Evolutionary conservation across 2,329 filamentous ascomycete species (phyloP).

Genomic region (Fusarium tjaetaba): DNA sequence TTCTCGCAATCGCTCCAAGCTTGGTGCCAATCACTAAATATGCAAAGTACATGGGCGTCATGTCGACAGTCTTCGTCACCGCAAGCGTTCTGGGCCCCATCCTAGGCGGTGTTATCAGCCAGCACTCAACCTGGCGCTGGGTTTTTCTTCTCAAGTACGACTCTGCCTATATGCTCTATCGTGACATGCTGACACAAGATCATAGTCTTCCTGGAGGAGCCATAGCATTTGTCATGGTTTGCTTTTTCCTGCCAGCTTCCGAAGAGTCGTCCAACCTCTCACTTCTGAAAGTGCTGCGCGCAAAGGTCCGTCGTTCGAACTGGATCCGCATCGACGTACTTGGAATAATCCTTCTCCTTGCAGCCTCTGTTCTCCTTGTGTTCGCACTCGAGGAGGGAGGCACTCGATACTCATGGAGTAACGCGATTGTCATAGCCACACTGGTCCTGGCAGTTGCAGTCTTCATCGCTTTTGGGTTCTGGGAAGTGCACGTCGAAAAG

Average conservation of each 20-base stretch:
- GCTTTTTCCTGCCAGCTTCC: neutral
- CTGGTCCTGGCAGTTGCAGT: neutral
- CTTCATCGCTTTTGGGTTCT: neutral
- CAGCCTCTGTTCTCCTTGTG: conserved; percentile 3
- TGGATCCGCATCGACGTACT: neutral
- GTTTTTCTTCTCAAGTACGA: conserved; percentile 12
- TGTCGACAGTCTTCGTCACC: conserved; percentile 10
- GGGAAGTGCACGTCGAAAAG: neutral
- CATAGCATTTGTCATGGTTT: neutral
- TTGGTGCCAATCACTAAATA: neutral
- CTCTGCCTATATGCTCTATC: accelerated
- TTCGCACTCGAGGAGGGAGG: conserved; percentile 6
- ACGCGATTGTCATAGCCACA: neutral
- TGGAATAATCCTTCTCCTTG: neutral
- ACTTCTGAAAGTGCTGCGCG: neutral
- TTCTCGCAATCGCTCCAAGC: neutral
- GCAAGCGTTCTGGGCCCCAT: conserved; percentile 5
- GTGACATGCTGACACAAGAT: neutral
- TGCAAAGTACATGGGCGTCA: conserved; percentile 2
- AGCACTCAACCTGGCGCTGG: conserved; percentile 13
- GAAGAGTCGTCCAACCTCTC: neutral
- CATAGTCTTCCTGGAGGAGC: neutral
- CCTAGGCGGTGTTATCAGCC: neutral
- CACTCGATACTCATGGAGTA: neutral
- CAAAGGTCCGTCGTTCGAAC: neutral